Percentiles rank a stretch among this genome's conserved stretches.
Conservation (phyloP, 2,329 filamentous ascomycete genomes). For the Aspergillus fijiensis region DNA sequence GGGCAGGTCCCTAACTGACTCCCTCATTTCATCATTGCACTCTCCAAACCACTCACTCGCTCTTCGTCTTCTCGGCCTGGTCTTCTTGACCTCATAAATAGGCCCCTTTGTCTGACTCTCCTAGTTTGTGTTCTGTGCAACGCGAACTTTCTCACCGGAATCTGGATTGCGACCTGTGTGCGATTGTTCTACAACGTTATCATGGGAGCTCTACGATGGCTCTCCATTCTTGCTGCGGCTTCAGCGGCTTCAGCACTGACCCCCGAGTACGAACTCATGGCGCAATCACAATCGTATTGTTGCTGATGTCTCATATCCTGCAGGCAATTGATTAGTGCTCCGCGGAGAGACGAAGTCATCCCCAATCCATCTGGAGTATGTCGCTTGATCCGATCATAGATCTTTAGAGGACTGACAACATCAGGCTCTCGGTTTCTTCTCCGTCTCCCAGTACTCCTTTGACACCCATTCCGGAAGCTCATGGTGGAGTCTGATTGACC, state of each 20-base stretch:
- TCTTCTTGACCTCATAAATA: neutral
- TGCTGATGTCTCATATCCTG: neutral
- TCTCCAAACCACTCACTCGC: neutral
- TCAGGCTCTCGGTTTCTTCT: conserved; percentile 47
- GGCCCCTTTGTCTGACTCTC: neutral
- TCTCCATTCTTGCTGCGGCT: conserved; percentile 23
- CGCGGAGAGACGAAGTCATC: conserved; percentile 36
- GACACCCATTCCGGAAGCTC: conserved; percentile 63
- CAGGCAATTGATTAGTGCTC: conserved; percentile 40
- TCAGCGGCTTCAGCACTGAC: conserved; percentile 27
- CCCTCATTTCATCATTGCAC: neutral
- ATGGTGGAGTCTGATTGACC: conserved; percentile 69
- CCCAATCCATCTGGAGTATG: conserved; percentile 44
- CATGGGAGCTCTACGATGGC: conserved; percentile 28
- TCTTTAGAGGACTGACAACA: conserved; percentile 1
- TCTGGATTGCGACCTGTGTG: too few relatives aligned
- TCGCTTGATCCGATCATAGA: neutral
- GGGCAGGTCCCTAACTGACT: conserved; percentile 5
- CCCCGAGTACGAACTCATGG: conserved; percentile 28
- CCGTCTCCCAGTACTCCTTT: conserved; percentile 77
- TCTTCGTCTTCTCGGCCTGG: neutral
- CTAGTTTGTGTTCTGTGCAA: neutral
- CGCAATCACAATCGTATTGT: neutral
- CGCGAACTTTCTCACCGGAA: neutral
- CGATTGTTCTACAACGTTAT: conserved; percentile 1